Base-by-base conservation (phyloP, 2,329 filamentous ascomycete species). In the Simplicillium sp. region DNA sequence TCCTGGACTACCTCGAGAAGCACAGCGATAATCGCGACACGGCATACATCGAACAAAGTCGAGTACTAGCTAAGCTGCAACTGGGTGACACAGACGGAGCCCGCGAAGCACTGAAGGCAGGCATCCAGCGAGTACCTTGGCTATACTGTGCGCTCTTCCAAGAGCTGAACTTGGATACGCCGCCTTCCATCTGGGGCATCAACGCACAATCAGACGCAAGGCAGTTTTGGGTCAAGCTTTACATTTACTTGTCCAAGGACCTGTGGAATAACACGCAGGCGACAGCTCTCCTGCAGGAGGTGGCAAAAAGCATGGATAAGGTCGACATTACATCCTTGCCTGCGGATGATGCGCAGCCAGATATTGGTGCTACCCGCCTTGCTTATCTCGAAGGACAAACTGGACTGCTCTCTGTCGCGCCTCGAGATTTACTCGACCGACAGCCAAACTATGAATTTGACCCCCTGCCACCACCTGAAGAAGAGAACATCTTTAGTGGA, bases 241-340 rank as follows among this genome's bases (percentile, higher is more conserved):
- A 95, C 55, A 71, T 87, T 20, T 70, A 77, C 42, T 77, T 84
- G 35, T 74, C 84, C 4, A 90, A 88, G 54, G 84, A 90, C 50
- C 66, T 94, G 3, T 96, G 89, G 89, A 88, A 88, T 55, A 87
- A 81, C 4, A 73, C 84, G 1, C 81, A 87, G 52, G 78, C 77
- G 12, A 80, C 73, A 3, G 65, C 69, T 4, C 62, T 95, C 7
- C 73, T 96, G 2, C 71, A 82, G 25, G 79, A 86, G 51, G 77
- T 82, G 13, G 82, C 80, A 35, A 75, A 77, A 46, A 71, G 71
- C 11, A 63, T 75, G 4, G 56, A 58, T 28, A 66, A 66, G 41
- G 62, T 68, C 4, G 59, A 72, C 38, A 51, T 54, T 12, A 49
- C 59, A 13, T 51, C 59, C 2, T 57, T 69, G 2, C 59, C 68